Evolutionary conservation across 345 rosid genomes (phyloP).

Genomic region (Mallotus nudiflorus): DNA sequence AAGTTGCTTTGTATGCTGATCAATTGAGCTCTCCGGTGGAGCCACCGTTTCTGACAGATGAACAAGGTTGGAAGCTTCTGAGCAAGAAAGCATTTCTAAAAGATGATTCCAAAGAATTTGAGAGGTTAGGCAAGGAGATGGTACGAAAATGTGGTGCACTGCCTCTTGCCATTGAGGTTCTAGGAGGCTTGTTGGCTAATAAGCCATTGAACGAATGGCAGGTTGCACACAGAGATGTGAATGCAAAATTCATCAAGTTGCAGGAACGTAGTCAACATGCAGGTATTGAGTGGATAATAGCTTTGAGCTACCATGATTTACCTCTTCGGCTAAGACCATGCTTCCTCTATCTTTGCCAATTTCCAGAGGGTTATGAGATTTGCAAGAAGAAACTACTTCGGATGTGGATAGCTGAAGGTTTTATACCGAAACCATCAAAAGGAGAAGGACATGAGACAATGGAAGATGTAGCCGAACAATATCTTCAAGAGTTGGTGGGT

Average conservation of each 20-base stretch:
- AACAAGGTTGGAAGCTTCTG: constrained; percentile 6
- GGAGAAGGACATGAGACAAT: neutral
- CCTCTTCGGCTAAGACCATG: constrained; percentile 8
- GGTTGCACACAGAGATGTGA: neutral
- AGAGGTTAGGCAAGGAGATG: constrained; percentile 10
- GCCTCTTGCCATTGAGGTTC: constrained; percentile 19
- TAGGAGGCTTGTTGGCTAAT: constrained; percentile 16
- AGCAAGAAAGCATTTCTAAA: neutral
- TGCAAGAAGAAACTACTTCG: neutral
- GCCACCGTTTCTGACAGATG: neutral
- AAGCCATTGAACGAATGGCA: neutral
- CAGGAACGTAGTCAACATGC: neutral
- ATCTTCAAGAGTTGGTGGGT: constrained; percentile 5
- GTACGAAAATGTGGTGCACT: constrained; percentile 17
- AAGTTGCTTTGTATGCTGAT: constrained; percentile 8
- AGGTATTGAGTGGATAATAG: neutral
- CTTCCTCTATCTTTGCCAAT: constrained; percentile 11
- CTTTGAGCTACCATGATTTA: constrained; percentile 3
- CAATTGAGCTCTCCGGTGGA: neutral
- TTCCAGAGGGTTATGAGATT: constrained; percentile 1
- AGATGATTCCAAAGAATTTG: neutral
- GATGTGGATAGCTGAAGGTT: constrained; percentile 18
- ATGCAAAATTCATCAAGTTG: neutral
- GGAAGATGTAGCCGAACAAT: constrained; percentile 12
- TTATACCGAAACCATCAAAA: neutral